Conservation (phyloP, 192 early-diverging fungal species). For the Neocallimastix lanati region DNA sequence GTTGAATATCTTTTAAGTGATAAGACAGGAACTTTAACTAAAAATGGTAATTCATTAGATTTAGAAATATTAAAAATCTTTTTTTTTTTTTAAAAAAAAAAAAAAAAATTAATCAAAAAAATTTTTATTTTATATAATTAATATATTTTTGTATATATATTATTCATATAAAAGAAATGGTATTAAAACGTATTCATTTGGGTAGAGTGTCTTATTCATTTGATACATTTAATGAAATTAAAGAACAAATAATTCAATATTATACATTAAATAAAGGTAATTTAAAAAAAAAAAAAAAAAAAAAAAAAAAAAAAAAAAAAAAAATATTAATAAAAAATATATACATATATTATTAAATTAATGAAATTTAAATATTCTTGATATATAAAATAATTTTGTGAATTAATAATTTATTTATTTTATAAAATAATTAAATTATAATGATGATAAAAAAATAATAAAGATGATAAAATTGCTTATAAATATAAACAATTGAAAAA, state of each 20-base stretch:
- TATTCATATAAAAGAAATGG: constrained; percentile 50
- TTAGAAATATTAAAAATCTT: background rate
- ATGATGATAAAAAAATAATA: background rate
- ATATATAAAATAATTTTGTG: too few relatives aligned
- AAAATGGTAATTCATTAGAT: constrained; percentile 46
- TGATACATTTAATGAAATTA: constrained; percentile 80
- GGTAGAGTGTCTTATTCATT: constrained; percentile 80
- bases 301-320: too few relatives aligned
- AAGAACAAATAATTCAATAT: constrained; percentile 30
- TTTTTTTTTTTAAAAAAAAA: too few relatives aligned
- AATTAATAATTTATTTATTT: too few relatives aligned
- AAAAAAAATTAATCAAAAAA: too few relatives aligned
- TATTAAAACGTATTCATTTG: constrained; percentile 81
- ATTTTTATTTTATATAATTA: background rate
- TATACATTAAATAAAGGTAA: constrained; percentile 8
- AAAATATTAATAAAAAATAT: too few relatives aligned
- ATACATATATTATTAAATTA: too few relatives aligned
- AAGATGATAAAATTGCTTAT: constrained; percentile 3
- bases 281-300: background rate
- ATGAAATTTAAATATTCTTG: too few relatives aligned
- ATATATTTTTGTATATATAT: background rate
- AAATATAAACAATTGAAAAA: constrained; percentile 47
- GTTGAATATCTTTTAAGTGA: constrained; percentile 84
- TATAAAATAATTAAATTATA: too few relatives aligned
- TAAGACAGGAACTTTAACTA: constrained; percentile 89